A percentile compares a stretch with the other conserved stretches of the same genome.
Conservation (phyloP, 2,329 filamentous ascomycete species). For the Calonectria henricotiae region DNA sequence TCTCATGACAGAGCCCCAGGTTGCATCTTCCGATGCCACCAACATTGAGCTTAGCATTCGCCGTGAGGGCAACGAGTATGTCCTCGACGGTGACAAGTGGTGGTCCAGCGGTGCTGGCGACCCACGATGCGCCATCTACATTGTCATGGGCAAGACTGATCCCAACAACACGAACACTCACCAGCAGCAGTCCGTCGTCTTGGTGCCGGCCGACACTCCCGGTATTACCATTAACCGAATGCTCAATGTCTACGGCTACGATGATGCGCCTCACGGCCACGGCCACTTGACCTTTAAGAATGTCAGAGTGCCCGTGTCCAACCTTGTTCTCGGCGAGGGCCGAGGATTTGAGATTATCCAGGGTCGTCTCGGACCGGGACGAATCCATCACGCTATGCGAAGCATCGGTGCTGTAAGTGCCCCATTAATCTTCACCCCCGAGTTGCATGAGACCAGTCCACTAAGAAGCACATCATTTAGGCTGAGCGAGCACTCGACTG, state of each 20-base stretch:
- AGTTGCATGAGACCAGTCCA: not conserved
- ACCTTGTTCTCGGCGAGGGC: constrained; percentile 93
- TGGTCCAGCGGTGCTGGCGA: constrained; percentile 98
- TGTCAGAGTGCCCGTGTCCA: constrained; percentile 87
- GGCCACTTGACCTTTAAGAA: constrained; percentile 92
- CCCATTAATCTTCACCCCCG: not conserved
- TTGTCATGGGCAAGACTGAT: constrained; percentile 96
- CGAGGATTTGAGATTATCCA: constrained; percentile 99
- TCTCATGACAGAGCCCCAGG: constrained; percentile 93
- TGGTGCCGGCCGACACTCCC: constrained; percentile 85
- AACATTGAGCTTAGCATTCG: constrained; percentile 91
- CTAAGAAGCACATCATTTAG: constrained; percentile 54
- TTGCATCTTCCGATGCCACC: constrained; percentile 91
- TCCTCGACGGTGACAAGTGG: constrained; percentile 98
- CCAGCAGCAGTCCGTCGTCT: constrained; percentile 92
- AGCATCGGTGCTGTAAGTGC: constrained; percentile 83
- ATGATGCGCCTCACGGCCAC: constrained; percentile 98
- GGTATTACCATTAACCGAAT: constrained; percentile 96
- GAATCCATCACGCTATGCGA: constrained; percentile 98
- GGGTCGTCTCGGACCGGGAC: constrained; percentile 93
- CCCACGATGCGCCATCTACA: constrained; percentile 91
- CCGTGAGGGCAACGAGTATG: constrained; percentile 88
- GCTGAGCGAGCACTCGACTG: constrained; percentile 94
- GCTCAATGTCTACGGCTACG: constrained; percentile 94
- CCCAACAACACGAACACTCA: constrained; percentile 83